Base-by-base conservation (phyloP, 257 asterid species). In the Solanum etuberosum region DNA sequence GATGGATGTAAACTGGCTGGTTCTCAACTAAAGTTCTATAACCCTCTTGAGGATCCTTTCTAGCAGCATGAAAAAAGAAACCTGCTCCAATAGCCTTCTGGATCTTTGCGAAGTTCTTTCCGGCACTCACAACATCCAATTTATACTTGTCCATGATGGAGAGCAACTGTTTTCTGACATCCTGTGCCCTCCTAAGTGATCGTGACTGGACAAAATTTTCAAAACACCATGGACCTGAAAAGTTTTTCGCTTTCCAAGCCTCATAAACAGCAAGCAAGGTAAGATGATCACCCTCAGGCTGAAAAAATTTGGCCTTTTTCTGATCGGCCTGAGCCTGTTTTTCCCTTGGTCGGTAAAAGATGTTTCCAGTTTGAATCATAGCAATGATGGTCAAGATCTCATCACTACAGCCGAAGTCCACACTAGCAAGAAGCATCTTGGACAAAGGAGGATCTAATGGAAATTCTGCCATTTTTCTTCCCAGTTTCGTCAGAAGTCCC, bases 311-410 rank as follows among this genome's bases (percentile, higher is more conserved):
- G 7, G 98, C 98, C 88, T 92, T 91, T 87, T 93, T 95, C 91
- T 95, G 98, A 88, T 95, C 98, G 4, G 98, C 99, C 86, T 95
- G 98, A 27, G 98, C 99, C 86, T 96, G 99, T 91, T 96, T 96
- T 87, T 96, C 99, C 91, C 98, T 92, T 29, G 99, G 99, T 42
- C 98, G 91, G 90, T 96, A 94, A 91, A 96, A 96, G 76, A 96
- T 92, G 85, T 96, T 93, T 51, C 99, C 98, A 2, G 98, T 96
- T 84, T 94, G 98, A 90, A 96, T 95, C 98, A 96, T 96, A 4
- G 98, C 98, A 89, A 95, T 95, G 37, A 96, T 96, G n/a, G 98
- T 94, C 89, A 96, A 90, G 86, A 95, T 95, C 93, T 96, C 99
- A 88, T 96, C 99, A 85, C 96, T 95, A 84, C 98, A 96, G 11